These are phyloP conservation scores for Mortierella sp. DNA, from an alignment of 371 early-diverging fungal species.

Conservation along the genomic window DNA sequence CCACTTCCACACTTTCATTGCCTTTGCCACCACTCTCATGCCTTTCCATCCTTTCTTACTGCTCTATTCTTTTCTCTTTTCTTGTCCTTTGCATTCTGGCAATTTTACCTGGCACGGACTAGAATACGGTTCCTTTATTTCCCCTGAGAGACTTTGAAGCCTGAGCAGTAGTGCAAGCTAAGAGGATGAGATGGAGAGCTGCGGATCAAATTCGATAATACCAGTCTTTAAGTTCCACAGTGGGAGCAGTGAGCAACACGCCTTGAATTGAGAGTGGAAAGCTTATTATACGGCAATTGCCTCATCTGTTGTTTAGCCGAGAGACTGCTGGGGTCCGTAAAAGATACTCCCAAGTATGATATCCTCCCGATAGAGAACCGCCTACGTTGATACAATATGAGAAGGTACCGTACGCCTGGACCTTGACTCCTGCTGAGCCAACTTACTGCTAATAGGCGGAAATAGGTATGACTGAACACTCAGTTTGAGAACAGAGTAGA, in stretches of 20 bases:
- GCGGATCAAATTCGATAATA: slow-evolving; percentile 63
- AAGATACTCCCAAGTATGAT: background rate
- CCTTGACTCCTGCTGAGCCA: slow-evolving; percentile 59
- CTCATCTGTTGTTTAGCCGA: slow-evolving; percentile 23
- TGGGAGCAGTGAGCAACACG: slow-evolving; percentile 48
- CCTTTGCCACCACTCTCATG: too few species aligned
- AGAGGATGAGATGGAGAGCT: slow-evolving; percentile 58
- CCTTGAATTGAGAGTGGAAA: slow-evolving; percentile 29
- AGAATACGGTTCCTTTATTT: too few species aligned
- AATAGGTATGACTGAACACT: too few species aligned
- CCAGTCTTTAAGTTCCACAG: slow-evolving; percentile 56
- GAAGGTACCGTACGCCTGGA: slow-evolving; percentile 58
- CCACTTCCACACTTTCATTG: too few species aligned
- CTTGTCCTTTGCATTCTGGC: too few species aligned
- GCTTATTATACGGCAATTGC: slow-evolving; percentile 36
- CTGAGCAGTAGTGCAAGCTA: slow-evolving; percentile 53
- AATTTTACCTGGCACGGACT: too few species aligned
- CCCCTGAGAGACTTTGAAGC: background rate
- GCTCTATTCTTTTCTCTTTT: too few species aligned
- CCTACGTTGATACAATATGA: slow-evolving; percentile 56
- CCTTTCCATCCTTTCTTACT: too few species aligned
- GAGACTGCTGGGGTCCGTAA: background rate
- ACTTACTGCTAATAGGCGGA: slow-evolving; percentile 39
- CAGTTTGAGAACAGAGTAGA: too few species aligned
- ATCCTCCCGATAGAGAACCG: too few species aligned